Percentiles rank a stretch among this genome's conserved stretches.
These are phyloP conservation scores for Monosporozyma siamensis DNA, from an alignment of 805 yeast genomes.

Conservation along the genomic window DNA sequence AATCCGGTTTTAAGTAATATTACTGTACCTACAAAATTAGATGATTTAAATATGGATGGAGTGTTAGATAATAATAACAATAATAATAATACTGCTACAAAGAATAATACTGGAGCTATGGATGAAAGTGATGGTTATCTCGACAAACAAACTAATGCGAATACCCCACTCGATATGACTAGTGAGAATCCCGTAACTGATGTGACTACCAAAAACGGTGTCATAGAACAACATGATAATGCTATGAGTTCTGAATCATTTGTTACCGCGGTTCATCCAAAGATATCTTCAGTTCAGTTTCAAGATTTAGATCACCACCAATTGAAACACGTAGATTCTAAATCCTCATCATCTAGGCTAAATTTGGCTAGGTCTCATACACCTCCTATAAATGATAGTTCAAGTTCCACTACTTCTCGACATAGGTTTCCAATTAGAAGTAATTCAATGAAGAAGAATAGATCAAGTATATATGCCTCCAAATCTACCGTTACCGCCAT, in stretches of 20 bases:
- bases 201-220: too few species aligned
- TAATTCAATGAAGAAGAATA: conserved; percentile 18
- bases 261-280: neutral
- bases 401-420: conserved; percentile 6
- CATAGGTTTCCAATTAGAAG: conserved; percentile 16
- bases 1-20: conserved; percentile 25
- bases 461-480: conserved; percentile 29
- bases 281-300: neutral
- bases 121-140: too few species aligned
- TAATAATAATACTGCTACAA: neutral
- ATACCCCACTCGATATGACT: too few species aligned
- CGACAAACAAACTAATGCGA: too few species aligned
- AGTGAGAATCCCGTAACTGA: too few species aligned
- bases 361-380: neutral
- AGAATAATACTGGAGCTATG: too few species aligned
- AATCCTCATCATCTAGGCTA: neutral
- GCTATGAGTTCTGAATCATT: neutral
- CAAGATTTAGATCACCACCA: neutral
- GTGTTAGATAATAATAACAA: neutral
- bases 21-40: conserved; percentile 15
- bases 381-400: neutral
- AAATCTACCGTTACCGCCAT: conserved; percentile 28
- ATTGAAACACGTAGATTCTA: neutral
- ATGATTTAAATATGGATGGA: conserved; percentile 1
- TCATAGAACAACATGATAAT: too few species aligned